Evolutionary conservation across 1,139 yeast species (phyloP), one percentile per base, ranked within the genome.

Genomic region (Yamadazyma aaseri): DNA sequence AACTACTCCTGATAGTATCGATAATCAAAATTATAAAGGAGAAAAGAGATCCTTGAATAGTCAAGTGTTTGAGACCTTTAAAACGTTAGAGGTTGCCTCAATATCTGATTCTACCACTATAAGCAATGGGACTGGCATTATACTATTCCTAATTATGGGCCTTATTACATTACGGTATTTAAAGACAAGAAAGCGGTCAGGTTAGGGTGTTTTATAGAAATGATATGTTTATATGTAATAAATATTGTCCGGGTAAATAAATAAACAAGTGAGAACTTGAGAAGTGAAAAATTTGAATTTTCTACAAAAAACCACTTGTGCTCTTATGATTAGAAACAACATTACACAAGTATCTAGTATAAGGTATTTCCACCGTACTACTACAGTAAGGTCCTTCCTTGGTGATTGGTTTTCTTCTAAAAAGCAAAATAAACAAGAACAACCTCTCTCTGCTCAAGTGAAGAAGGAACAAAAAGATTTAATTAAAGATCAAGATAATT

Each of bases 401-500:
- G 50, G 55, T 12, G 50, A 53, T 35, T 45, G 55, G 42, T 55
- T 55, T 31, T 51, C 54, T 10, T 36, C 42, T 5, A 53, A 45
- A 32, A 42, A 38, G 31, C 9, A 30, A 22, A 23, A 28, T 17
- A 10, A 17, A 4, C 28, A 31, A 31, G 25, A 13, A 2, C 32
- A 26, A 5, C 30, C 24, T 10, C 15, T 22, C 13, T 6, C 6
- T 4, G 11, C 28, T 3, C 42, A 44, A 28, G 37, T 39, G 18
- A 43, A 46, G 30, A 45, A 49, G 37, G 45, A 49, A 44, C 45
- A 49, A 40, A 60, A 63, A 38, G 71, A 67, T 25, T 51, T 69
- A 36, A 53, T 65, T 34, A 55, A 65, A 43, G 68, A 66, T 30
- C 73, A 69, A 52, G 70, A 68, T 44, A 56, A 64, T 26, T 60